phyloP scores from a whole-genome alignment of 75 land plant genomes.

The Selaginella moellendorffii region DNA sequence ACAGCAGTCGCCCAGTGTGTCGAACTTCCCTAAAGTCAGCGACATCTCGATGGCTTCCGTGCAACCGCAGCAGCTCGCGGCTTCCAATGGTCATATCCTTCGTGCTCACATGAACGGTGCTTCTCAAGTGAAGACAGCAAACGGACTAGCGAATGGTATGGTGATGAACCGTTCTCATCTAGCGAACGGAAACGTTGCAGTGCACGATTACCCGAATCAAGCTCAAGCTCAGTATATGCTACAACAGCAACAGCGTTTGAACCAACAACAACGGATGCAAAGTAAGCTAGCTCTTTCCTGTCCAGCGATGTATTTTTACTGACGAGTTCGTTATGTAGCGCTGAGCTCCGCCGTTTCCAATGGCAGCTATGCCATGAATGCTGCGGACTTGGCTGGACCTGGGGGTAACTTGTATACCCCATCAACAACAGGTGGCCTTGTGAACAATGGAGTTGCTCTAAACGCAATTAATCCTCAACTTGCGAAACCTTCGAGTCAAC shows the following conservation, averaged over 20 bases:
- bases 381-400: conserved; percentile 41
- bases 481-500: not conserved
- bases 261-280: conserved; percentile 19
- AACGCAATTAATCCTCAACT: conserved; percentile 13
- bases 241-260: conserved; percentile 17
- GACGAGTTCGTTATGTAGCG: not conserved
- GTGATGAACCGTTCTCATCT: conserved; percentile 33
- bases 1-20: not conserved
- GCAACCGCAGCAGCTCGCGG: conserved; percentile 27
- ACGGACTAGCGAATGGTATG: conserved; percentile 36
- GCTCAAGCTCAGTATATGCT: conserved; percentile 18
- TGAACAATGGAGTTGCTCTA: conserved; percentile 26
- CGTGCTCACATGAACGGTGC: conserved; percentile 31
- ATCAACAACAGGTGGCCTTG: conserved; percentile 36
- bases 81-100: conserved; percentile 32
- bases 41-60: conserved; percentile 27
- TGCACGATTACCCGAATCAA: conserved; percentile 32
- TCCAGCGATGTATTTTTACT: conserved; percentile 10
- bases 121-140: conserved; percentile 40
- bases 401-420: conserved; percentile 34
- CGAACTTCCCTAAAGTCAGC: conserved; percentile 32
- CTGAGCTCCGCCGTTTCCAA: conserved; percentile 23
- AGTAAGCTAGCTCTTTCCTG: not conserved
- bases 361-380: conserved; percentile 48
- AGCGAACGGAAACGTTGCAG: conserved; percentile 34